Evolutionary conservation across 768 basidiomycete genomes (phyloP).

Genomic region (Agaricus bisporus): DNA sequence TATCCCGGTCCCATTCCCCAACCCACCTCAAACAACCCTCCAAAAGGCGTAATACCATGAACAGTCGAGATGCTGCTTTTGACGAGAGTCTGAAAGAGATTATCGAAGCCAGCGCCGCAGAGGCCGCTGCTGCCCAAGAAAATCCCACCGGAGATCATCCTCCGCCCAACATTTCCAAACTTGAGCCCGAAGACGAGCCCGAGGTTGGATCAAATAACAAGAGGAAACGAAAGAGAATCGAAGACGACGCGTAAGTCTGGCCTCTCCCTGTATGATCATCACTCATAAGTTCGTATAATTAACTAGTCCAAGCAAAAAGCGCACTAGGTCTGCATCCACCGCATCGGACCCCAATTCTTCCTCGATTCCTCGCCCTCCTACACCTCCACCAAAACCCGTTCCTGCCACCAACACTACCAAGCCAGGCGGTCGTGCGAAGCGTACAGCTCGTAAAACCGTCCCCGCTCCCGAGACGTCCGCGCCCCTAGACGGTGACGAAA

Average conservation of each 20-base stretch:
- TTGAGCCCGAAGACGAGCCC: conserved; percentile 42
- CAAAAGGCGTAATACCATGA: conserved; percentile 95
- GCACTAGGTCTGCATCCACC: conserved; percentile 70
- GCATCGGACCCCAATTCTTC: conserved; percentile 52
- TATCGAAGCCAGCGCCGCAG: conserved; percentile 68
- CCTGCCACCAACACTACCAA: conserved; percentile 25
- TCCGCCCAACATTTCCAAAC: conserved; percentile 27
- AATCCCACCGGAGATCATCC: conserved; percentile 25
- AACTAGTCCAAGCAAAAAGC: conserved; percentile 46
- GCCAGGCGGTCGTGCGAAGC: conserved; percentile 32
- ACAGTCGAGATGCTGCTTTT: conserved; percentile 90
- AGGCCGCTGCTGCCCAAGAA: conserved; percentile 52
- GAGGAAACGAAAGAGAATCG: conserved; percentile 72
- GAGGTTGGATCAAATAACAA: conserved; percentile 35
- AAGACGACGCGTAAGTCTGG: conserved; percentile 61
- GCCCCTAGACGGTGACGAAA: conserved; percentile 55
- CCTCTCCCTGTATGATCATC: background rate
- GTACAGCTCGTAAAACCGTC: conserved; percentile 35
- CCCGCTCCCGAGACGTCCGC: conserved; percentile 26
- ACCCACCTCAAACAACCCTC: conserved; percentile 56
- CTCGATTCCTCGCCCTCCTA: conserved; percentile 27
- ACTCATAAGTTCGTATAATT: conserved; percentile 24
- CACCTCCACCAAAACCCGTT: conserved; percentile 19
- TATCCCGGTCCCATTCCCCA: conserved; percentile 75
- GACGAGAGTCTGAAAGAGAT: conserved; percentile 82